Conservation (phyloP, 75 land plant species). For the Cunninghamia lanceolata region DNA sequence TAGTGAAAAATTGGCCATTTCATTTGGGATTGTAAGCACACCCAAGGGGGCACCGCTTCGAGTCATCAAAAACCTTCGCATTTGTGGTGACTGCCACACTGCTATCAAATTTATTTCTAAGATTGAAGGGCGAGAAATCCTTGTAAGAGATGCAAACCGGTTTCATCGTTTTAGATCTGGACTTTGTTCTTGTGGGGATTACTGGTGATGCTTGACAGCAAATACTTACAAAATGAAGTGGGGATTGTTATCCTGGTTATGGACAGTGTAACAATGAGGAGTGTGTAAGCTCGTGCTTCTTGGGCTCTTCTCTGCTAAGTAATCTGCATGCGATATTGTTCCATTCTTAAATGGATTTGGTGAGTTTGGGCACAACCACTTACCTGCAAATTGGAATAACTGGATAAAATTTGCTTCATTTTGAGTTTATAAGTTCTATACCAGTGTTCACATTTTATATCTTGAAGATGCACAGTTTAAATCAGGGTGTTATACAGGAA, state of each 20-base stretch:
- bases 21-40: slow-evolving; percentile 47
- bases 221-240: background rate
- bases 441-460: background rate
- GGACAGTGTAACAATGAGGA: background rate
- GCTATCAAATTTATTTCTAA: slow-evolving; percentile 33
- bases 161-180: slow-evolving; percentile 58
- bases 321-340: background rate
- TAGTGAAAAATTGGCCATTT: slow-evolving; percentile 47
- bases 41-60: slow-evolving; percentile 33
- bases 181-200: slow-evolving; percentile 56
- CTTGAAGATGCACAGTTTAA: background rate
- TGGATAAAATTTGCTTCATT: background rate
- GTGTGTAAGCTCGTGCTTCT: background rate
- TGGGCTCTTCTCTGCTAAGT: background rate
- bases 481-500: background rate
- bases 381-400: background rate
- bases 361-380: background rate
- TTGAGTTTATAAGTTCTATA: background rate
- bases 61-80: slow-evolving; percentile 29
- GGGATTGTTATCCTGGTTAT: background rate
- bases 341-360: background rate
- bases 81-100: slow-evolving; percentile 43
- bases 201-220: slow-evolving; percentile 28
- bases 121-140: slow-evolving; percentile 22
- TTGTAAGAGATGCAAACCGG: slow-evolving; percentile 27